Evolutionary conservation across 306 rosid species (phyloP), one percentile per base, ranked within the genome.

Genomic region (Comarum palustre): DNA sequence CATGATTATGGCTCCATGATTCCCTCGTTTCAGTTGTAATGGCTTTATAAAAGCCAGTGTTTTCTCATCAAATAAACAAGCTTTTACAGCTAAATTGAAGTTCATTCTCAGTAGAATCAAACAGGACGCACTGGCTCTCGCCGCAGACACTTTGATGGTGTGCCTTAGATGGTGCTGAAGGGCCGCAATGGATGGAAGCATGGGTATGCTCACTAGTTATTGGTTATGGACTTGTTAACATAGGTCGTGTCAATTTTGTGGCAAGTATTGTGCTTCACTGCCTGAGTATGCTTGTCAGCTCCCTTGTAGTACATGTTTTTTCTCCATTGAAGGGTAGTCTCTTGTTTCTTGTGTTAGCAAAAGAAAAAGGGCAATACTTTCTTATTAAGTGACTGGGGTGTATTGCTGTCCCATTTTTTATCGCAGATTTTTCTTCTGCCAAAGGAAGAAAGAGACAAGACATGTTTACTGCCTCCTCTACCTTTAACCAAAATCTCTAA

Each of bases 131-230:
- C n/a, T n/a, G n/a, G n/a, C n/a, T n/a, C n/a, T n/a, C n/a, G n/a
- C n/a, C n/a, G n/a, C n/a, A n/a, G n/a, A n/a, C n/a, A n/a, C n/a
- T n/a, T n/a, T n/a, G n/a, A n/a, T n/a, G n/a, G n/a, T 88, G 95
- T 88, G 99, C 99, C 73, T 89, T 95, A 74, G 99, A 95, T 79
- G 99, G 99, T 46, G 99, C 96, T 41, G 99, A 95, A 83, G 99
- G 99, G 61, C 97, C 97, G 34, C 99, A 95, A 74, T 95, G 99
- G 99, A 95, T 95, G 99, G 99, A 95, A 90, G 97, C 99, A 84
- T 95, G 99, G 99, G 99, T 95, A 87, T 54, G 84, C 78, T 71
- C 77, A 69, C 67, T 81, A 71, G 58, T 55, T 60, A 48, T 24
- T 12, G 22, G 60, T 73, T 17, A 66, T 74, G 64, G 38, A 74